Evolutionary conservation across 495 filamentous ascomycete species (phyloP).

Genomic region (Penicillium turbatum): DNA sequence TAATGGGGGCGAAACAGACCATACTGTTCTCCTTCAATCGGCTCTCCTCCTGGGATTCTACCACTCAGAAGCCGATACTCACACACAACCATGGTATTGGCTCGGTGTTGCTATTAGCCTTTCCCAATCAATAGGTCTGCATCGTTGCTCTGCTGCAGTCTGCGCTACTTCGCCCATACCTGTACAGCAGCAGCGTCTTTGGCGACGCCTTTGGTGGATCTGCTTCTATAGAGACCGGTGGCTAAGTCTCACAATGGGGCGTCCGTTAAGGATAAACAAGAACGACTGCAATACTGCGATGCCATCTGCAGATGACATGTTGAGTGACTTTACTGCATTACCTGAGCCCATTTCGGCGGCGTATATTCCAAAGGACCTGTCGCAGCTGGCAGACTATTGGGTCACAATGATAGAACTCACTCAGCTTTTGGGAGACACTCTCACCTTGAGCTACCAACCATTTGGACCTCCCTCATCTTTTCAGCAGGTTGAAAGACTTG

Average conservation of each 20-base stretch:
- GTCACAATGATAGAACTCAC: slow-evolving; percentile 28
- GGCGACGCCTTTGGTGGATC: slow-evolving; percentile 41
- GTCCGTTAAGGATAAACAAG: slow-evolving; percentile 34
- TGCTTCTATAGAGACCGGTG: slow-evolving; percentile 39
- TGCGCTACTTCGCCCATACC: slow-evolving; percentile 15
- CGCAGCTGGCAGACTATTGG: slow-evolving; percentile 26
- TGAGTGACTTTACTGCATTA: slow-evolving; percentile 23
- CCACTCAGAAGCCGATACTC: slow-evolving; percentile 35
- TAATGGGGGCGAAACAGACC: slow-evolving; percentile 30
- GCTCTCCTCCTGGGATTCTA: slow-evolving; percentile 39
- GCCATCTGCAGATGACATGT: slow-evolving; percentile 25
- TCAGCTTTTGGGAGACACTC: slow-evolving; percentile 19
- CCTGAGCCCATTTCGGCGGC: neutral
- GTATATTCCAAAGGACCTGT: slow-evolving; percentile 23
- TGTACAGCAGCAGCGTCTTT: slow-evolving; percentile 27
- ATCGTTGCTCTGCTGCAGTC: slow-evolving; percentile 25
- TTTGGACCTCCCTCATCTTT: slow-evolving; percentile 10
- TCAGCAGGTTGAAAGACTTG: slow-evolving; percentile 23
- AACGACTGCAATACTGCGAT: slow-evolving; percentile 32
- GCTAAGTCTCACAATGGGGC: slow-evolving; percentile 34
- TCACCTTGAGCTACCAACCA: slow-evolving; percentile 22
- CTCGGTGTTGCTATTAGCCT: slow-evolving; percentile 34
- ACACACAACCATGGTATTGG: slow-evolving; percentile 37
- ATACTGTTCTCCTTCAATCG: slow-evolving; percentile 37
- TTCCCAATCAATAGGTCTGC: slow-evolving; percentile 33